Evolutionary conservation across 2,329 filamentous ascomycete species (phyloP), one percentile per base, ranked within the genome.

Genomic region (Fusarium stilboides): DNA sequence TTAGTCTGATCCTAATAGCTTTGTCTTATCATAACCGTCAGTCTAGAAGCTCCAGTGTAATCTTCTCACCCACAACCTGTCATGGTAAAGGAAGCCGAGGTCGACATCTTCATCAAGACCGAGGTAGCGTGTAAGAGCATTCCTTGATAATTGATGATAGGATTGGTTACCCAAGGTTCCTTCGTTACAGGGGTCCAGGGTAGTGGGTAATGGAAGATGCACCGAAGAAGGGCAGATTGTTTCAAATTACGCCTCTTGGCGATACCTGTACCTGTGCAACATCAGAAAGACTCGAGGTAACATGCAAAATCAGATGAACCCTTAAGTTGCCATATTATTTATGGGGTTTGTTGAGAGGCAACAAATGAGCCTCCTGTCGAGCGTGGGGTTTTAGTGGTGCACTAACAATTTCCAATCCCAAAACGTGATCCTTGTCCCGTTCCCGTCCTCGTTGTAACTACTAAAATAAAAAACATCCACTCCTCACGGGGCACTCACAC

Each of bases 401-500:
- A 65, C 62, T 65, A 65, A 65, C 61, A 65, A 65, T 60, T 55
- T 54, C 60, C 13, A 36, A 44, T 36, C 26, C 50, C 42, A 47
- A 55, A 42, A 28, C 15, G 36, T 44, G 33, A 51, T 54, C 15
- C 51, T n/a, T 28, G n/a, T 36, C 39, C 39, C 28, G 28, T 31
- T 31, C 28, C 28, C 28, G 28, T 31, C 19, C 39, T 42, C 40
- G 20, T 9, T 42, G 20, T 17, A 42, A 42, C 40, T 42, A 33
- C 43, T 37, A 59, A 42, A 50, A 49, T 37, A 57, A 50, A 43
- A 42, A 50, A 43, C 39, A 33, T 24, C 51, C 42, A 62, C 67
- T 68, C 68, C 68, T 69, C 62, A 68, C 62, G 53, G 66, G 47
- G 57, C 53, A 47, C 62, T 64, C 57, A 56, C 67, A 70, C 68